Conservation (phyloP, 78 protist species). For the Dictyostelium firmibasis region DNA sequence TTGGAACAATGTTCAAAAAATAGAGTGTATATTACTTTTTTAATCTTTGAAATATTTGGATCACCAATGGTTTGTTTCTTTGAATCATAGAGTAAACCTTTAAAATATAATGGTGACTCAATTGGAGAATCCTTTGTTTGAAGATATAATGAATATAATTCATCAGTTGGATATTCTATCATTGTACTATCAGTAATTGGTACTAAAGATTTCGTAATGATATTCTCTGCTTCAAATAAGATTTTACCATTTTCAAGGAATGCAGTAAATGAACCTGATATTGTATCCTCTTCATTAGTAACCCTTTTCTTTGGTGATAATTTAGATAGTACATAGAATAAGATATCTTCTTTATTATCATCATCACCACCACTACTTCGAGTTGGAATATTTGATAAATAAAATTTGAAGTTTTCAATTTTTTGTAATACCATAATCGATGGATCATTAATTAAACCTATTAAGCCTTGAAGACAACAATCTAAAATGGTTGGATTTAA, state of each 20-base stretch:
- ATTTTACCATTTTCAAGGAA: neutral
- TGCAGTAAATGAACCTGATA: neutral
- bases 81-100: too few species aligned
- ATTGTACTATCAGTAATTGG: neutral
- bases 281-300: neutral
- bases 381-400: neutral
- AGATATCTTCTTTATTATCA: neutral
- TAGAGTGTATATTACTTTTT: too few species aligned
- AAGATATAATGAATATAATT: neutral
- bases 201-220: neutral
- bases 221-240: neutral
- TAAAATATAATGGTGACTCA: neutral
- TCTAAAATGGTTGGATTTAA: neutral
- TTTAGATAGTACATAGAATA: neutral
- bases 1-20: too few species aligned
- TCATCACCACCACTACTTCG: neutral
- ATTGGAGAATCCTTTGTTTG: neutral
- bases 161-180: neutral
- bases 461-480: neutral
- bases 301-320: too few species aligned
- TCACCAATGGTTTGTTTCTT: too few species aligned
- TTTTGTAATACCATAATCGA: slow-evolving; percentile 19
- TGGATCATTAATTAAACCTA: neutral
- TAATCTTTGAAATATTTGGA: too few species aligned
- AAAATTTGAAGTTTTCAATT: slow-evolving; percentile 6